Conservation (phyloP, 306 rosid species). For the Cicer bijugum region DNA sequence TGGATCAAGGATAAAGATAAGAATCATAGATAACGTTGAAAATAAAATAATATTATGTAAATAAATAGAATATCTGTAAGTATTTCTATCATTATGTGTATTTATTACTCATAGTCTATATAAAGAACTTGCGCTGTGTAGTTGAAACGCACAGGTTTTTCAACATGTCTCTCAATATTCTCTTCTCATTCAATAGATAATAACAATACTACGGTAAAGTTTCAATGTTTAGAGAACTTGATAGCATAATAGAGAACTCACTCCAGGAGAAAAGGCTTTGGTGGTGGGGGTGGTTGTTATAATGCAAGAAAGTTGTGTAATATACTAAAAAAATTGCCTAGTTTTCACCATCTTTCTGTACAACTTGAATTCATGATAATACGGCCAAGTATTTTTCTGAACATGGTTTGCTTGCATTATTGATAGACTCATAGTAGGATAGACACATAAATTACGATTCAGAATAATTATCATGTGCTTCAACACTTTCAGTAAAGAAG, state of each 20-base stretch:
- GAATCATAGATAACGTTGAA: neutral
- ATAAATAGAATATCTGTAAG: too few relatives aligned
- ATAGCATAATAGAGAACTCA: neutral
- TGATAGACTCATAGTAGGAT: slow-evolving; percentile 2
- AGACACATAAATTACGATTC: neutral
- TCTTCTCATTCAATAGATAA: neutral
- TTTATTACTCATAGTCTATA: too few relatives aligned
- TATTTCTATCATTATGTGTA: too few relatives aligned
- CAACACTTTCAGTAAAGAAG: neutral
- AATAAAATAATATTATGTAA: too few relatives aligned
- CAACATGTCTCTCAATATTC: too few relatives aligned
- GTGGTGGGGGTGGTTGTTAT: neutral
- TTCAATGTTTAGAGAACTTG: neutral
- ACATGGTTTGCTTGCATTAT: slow-evolving; percentile 7
- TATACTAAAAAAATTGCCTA: neutral
- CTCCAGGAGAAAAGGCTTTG: too few relatives aligned
- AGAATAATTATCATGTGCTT: slow-evolving; percentile 16
- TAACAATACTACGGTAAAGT: neutral
- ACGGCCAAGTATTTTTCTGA: neutral
- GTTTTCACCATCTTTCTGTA: neutral
- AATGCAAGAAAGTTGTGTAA: neutral
- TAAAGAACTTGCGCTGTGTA: too few relatives aligned
- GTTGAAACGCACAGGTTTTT: too few relatives aligned
- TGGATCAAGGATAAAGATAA: neutral
- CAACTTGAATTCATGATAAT: slow-evolving; percentile 24